Evolutionary conservation across 352 stramenopile genomes (phyloP).

Genomic region (Globisporangium emineosum): DNA sequence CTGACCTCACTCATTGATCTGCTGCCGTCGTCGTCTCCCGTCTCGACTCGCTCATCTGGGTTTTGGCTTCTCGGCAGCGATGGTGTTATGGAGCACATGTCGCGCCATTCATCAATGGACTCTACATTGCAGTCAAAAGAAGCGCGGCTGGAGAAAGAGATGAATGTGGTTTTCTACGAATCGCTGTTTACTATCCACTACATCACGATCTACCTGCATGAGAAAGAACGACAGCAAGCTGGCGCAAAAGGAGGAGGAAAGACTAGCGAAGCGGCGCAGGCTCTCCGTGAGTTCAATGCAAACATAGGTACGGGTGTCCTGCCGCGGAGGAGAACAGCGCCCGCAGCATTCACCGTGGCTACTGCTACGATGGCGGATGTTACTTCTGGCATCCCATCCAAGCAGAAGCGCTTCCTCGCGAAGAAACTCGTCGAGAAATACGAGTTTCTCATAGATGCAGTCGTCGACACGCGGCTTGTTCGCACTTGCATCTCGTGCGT

Average conservation of each 20-base stretch:
- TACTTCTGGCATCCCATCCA: slow-evolving; percentile 28
- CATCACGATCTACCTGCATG: slow-evolving; percentile 48
- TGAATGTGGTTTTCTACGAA: slow-evolving; percentile 69
- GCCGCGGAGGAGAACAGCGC: slow-evolving; percentile 1
- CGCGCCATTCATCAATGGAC: slow-evolving; percentile 19
- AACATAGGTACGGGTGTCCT: not conserved
- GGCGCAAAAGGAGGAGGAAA: slow-evolving; percentile 17
- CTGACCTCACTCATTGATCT: slow-evolving; percentile 50
- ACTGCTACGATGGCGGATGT: slow-evolving; percentile 5
- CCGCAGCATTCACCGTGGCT: not conserved
- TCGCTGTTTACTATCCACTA: slow-evolving; percentile 62
- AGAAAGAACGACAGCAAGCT: slow-evolving; percentile 24
- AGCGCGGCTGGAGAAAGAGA: slow-evolving; percentile 59
- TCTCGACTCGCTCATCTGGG: slow-evolving; percentile 31
- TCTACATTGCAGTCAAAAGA: slow-evolving; percentile 50
- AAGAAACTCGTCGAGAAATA: slow-evolving; percentile 56
- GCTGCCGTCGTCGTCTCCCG: slow-evolving; percentile 42
- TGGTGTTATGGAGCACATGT: slow-evolving; percentile 17
- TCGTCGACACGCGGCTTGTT: slow-evolving; percentile 60
- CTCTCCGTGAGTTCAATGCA: slow-evolving; percentile 1
- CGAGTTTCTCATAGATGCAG: slow-evolving; percentile 66
- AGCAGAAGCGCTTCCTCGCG: slow-evolving; percentile 33
- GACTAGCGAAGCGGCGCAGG: slow-evolving; percentile 7
- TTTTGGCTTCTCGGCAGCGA: slow-evolving; percentile 43
- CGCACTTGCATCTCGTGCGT: slow-evolving; percentile 52